Evolutionary conservation across 1,284 basidiomycete genomes (phyloP), one percentile per base, ranked within the genome.

Genomic region (Sanghuangporus baumii): DNA sequence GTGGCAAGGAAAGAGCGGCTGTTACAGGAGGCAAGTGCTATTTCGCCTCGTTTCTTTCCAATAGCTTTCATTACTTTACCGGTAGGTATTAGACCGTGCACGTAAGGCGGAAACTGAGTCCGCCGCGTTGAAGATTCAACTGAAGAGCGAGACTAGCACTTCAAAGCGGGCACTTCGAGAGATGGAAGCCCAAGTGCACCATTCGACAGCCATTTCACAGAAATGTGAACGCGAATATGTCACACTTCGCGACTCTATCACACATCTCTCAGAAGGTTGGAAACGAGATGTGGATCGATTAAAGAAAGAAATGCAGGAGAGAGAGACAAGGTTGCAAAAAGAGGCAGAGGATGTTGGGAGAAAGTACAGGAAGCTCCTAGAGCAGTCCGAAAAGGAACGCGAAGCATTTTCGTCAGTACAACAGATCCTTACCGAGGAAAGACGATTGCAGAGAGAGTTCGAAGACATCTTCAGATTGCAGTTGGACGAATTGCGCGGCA

Each of bases 1-100:
- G 86, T 95, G 9, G 84, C 89, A 31, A 80, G 93, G 62, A 95
- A 95, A 72, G 93, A 95, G 73, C 80, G 93, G 62, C 71, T 94
- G 61, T 74, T 93, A 63, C 87, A 91, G 72, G 93, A 95, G 79
- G 88, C 88, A 66, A 61, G 78, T 71, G 18, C 41, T n/a, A 18
- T 55, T 37, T 63, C 0, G 12, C 38, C n/a, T 36, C 8, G 16
- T 41, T n/a, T 57, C 57, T 46, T 51, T 43, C 20, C 31, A 26
- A 5, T 50, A 23, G 37, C 43, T 23, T 23, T 37, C 16, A 16
- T 48, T 38, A 48, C 37, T 36, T 4, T 36, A 7, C 26, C 8
- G 11, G 23, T 60, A 91, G 88, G 86, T 91, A 14, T 78, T 92
- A 23, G 91, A 92, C 66, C 83, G 90, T 16, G 90, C 90, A 37